Evolutionary conservation across 2,329 filamentous ascomycete genomes (phyloP).

Genomic region (Furcasterigmium sp.): DNA sequence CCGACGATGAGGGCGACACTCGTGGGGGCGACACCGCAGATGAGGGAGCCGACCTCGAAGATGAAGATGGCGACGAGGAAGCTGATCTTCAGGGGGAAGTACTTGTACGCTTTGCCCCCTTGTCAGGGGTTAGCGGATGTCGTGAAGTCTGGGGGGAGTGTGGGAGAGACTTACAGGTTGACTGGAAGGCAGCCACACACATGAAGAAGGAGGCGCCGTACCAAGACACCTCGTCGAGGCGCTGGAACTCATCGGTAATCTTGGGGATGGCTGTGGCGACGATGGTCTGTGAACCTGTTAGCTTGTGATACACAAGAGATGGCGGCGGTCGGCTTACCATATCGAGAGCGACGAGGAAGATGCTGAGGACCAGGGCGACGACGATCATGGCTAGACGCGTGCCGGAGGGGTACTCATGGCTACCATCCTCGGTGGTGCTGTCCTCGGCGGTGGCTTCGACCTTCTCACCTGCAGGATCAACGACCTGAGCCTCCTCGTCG

Average conservation of each 20-base stretch:
- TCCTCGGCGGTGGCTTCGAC: constrained; percentile 1
- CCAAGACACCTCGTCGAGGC: constrained; percentile 51
- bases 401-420: constrained; percentile 31
- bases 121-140: constrained; percentile 18
- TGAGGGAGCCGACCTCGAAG: constrained; percentile 48
- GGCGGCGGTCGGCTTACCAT: too few relatives aligned
- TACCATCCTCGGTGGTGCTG: constrained; percentile 11
- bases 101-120: constrained; percentile 43
- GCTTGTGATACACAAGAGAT: too few relatives aligned
- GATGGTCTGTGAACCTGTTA: too few relatives aligned
- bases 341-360: constrained; percentile 46
- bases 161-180: constrained; percentile 28
- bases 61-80: constrained; percentile 43
- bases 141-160: background rate
- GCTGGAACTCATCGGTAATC: constrained; percentile 47
- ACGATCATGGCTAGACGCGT: constrained; percentile 36
- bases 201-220: constrained; percentile 53
- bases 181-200: constrained; percentile 38
- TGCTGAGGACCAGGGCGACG: constrained; percentile 37
- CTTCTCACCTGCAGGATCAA: background rate
- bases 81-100: constrained; percentile 44
- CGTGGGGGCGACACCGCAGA: constrained; percentile 44
- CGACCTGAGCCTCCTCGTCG: constrained; percentile 7
- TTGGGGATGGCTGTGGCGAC: constrained; percentile 53
- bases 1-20: constrained; percentile 45